Conservation (phyloP, 2,329 filamentous ascomycete species). For the Trichoderma brevicompactum region DNA sequence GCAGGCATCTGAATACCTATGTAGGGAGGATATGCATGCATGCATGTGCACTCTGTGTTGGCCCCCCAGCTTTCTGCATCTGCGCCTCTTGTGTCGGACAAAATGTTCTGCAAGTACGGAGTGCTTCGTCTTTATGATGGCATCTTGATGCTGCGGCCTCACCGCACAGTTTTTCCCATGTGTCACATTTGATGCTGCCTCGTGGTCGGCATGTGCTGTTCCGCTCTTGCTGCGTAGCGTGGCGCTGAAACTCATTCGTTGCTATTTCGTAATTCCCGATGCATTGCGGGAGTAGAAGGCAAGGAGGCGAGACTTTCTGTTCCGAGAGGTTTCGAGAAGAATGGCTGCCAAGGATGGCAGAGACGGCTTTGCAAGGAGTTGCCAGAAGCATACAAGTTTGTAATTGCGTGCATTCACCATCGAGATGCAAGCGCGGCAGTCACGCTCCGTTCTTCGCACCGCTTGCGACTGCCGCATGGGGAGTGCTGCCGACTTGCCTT, state of each 20-base stretch:
- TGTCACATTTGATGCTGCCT: not conserved
- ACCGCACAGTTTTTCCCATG: not conserved
- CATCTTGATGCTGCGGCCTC: too few relatives aligned
- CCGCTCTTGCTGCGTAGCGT: not conserved
- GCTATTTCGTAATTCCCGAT: too few relatives aligned
- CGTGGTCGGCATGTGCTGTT: not conserved
- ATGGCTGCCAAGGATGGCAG: too few relatives aligned
- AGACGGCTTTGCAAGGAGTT: not conserved
- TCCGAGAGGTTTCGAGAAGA: too few relatives aligned
- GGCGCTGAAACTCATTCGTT: not conserved
- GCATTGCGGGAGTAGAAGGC: not conserved
- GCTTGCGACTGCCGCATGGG: not conserved
- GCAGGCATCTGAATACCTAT: too few relatives aligned
- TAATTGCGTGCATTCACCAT: conserved; percentile 14
- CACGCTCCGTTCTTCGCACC: not conserved
- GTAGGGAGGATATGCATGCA: not conserved
- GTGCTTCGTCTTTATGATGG: not conserved
- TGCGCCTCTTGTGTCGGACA: not conserved
- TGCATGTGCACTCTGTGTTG: not conserved
- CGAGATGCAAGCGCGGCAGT: conserved; percentile 13
- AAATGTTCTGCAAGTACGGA: not conserved
- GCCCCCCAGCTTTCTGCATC: not conserved
- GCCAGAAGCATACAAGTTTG: not conserved
- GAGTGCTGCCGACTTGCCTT: too few relatives aligned
- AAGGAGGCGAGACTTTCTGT: too few relatives aligned